Conservation (phyloP, 495 filamentous ascomycete species). For the Penicillium odoratum region DNA sequence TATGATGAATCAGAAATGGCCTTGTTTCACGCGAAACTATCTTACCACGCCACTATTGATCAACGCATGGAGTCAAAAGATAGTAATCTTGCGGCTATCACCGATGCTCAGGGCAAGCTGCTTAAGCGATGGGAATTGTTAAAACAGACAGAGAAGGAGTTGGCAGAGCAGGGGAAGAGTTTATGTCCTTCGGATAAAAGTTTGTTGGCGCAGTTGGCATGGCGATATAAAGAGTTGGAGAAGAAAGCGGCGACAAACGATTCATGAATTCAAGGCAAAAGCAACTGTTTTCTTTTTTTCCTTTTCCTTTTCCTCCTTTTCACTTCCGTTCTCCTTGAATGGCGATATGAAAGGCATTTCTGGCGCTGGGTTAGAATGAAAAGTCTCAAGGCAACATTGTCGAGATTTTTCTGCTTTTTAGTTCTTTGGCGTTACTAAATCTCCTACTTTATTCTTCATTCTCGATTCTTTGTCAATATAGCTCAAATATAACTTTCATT, state of each 20-base stretch:
- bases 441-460: background rate
- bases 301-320: background rate
- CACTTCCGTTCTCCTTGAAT: background rate
- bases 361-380: slow-evolving; percentile 24
- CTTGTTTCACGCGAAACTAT: slow-evolving; percentile 41
- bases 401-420: background rate
- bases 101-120: slow-evolving; percentile 38
- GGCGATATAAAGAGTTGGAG: slow-evolving; percentile 41
- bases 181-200: slow-evolving; percentile 36
- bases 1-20: slow-evolving; percentile 49
- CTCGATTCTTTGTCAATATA: background rate
- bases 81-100: slow-evolving; percentile 38
- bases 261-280: slow-evolving; percentile 14
- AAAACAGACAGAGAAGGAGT: slow-evolving; percentile 38
- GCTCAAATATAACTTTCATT: background rate
- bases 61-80: slow-evolving; percentile 37
- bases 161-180: slow-evolving; percentile 35
- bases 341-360: slow-evolving; percentile 24
- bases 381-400: background rate
- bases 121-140: slow-evolving; percentile 44
- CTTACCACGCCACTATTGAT: slow-evolving; percentile 43
- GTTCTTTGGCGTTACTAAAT: background rate
- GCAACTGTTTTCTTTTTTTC: slow-evolving; percentile 9
- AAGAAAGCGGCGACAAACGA: slow-evolving; percentile 31
- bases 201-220: slow-evolving; percentile 40